A percentile compares a stretch with the other conserved stretches of the same genome.
Evolutionary conservation across 75 land plant genomes (phyloP).

Genomic region (Cupressus sempervirens): DNA sequence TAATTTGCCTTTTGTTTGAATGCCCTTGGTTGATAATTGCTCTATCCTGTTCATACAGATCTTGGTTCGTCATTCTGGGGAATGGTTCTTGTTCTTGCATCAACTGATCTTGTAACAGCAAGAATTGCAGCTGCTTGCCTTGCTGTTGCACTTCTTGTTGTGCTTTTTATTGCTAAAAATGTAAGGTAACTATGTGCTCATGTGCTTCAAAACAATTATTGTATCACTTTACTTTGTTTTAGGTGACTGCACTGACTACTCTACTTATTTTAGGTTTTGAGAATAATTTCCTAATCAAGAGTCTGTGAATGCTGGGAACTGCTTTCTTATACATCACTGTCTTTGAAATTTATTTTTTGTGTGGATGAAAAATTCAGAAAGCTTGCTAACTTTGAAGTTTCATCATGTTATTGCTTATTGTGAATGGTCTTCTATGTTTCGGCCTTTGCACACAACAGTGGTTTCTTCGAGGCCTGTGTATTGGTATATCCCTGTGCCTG

Average conservation of each 20-base stretch:
- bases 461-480: slow-evolving; percentile 93
- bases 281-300: neutral
- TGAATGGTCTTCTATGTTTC: neutral
- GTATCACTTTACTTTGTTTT: neutral
- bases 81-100: slow-evolving; percentile 82
- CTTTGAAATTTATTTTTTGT: neutral
- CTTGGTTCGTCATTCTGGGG: slow-evolving; percentile 99
- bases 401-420: neutral
- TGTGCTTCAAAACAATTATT: neutral
- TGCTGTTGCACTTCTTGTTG: slow-evolving; percentile 63
- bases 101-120: slow-evolving; percentile 74
- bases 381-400: neutral
- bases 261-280: neutral
- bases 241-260: neutral
- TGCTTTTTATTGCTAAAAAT: slow-evolving; percentile 90
- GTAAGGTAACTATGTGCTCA: slow-evolving; percentile 39
- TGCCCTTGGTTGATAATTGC: neutral
- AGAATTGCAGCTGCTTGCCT: slow-evolving; percentile 91
- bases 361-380: neutral
- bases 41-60: slow-evolving; percentile 44
- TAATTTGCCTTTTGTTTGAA: neutral
- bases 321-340: neutral
- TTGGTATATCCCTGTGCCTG: slow-evolving; percentile 53
- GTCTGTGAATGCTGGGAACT: neutral
- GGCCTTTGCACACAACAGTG: slow-evolving; percentile 43